These are phyloP conservation scores for Trichoderma asperellum DNA, from an alignment of 2,329 filamentous ascomycete species.

Conservation along the genomic window DNA sequence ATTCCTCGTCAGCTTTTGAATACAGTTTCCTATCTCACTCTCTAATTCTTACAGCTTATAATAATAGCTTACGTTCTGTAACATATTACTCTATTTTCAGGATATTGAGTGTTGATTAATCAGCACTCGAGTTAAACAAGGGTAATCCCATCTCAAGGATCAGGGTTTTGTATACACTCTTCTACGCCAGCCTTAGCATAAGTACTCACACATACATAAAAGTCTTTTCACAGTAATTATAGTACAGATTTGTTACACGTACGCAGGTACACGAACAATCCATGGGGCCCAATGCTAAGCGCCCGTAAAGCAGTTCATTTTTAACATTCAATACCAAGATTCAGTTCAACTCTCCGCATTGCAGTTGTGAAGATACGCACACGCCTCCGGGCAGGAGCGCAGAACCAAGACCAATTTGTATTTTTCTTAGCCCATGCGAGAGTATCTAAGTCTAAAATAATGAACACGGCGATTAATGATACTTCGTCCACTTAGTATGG, in stretches of 20 bases:
- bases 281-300: not conserved
- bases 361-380: not conserved
- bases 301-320: not conserved
- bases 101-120: not conserved
- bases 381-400: not conserved
- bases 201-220: not conserved
- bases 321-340: not conserved
- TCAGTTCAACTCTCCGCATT: not conserved
- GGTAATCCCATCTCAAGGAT: not conserved
- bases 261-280: not conserved
- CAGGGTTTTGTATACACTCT: too few relatives aligned
- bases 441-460: not conserved
- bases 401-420: not conserved
- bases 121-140: not conserved
- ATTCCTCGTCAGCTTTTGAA: not conserved
- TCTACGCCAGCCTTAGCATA: not conserved
- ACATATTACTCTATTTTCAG: not conserved
- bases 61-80: not conserved
- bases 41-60: not conserved
- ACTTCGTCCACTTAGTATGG: not conserved
- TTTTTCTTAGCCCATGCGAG: too few relatives aligned
- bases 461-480: not conserved
- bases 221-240: not conserved
- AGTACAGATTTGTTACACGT: not conserved
- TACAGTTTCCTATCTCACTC: not conserved